phyloP scores from a whole-genome alignment of 78 protist genomes.

The Dictyostelium purpureum region DNA sequence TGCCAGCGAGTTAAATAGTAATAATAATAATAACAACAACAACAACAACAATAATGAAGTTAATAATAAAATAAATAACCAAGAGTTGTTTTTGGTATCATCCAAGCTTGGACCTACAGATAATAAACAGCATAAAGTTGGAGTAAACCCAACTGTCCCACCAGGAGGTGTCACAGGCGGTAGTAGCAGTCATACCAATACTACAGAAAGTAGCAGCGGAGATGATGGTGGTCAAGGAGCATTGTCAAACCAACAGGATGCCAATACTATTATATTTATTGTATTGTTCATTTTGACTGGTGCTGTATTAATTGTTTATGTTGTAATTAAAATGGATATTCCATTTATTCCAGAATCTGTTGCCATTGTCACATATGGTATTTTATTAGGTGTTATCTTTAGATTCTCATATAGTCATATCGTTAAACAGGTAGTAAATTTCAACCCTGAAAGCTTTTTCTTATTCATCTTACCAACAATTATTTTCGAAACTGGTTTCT shows the following conservation, averaged over 20 bases:
- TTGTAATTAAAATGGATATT: conserved; percentile 27
- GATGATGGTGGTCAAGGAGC: neutral
- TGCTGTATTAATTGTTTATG: conserved; percentile 40
- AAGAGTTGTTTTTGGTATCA: no score
- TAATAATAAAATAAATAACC: neutral
- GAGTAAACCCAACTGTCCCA: no score
- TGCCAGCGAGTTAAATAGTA: neutral
- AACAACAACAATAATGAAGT: neutral
- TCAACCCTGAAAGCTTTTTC: conserved; percentile 90
- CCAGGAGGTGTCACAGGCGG: no score
- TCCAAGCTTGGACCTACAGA: no score
- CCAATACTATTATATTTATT: conserved; percentile 16
- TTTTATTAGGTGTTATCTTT: conserved; percentile 23
- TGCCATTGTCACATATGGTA: conserved; percentile 46
- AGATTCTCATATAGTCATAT: conserved; percentile 40
- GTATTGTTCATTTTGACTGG: conserved; percentile 43
- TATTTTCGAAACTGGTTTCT: conserved; percentile 93
- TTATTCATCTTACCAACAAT: conserved; percentile 94
- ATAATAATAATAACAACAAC: neutral
- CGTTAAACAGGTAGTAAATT: conserved; percentile 40
- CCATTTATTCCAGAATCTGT: conserved; percentile 70
- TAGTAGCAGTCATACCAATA: neutral
- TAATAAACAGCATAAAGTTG: no score
- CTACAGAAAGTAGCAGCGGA: neutral
- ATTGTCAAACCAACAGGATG: conserved; percentile 24